Evolutionary conservation across 164 flowering plant species (phyloP), one percentile per base, ranked within the genome.

Genomic region (Vitis riparia): DNA sequence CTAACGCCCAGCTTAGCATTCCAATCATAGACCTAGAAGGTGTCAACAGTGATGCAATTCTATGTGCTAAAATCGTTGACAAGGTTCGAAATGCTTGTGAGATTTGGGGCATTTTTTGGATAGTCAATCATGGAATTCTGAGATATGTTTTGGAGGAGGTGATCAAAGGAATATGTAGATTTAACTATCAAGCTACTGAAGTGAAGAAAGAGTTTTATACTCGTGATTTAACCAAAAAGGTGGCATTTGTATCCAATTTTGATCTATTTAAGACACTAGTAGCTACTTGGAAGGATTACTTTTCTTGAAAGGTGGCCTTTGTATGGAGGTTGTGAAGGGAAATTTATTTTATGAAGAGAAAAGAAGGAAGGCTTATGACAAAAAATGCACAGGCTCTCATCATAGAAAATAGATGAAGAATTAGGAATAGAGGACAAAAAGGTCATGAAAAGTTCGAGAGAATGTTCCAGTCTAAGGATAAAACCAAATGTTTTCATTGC

Each of bases 51-150:
- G 76, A 72, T 17, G 37, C 71, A 52, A 50, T 7, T 19, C 47
- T 5, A 4, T 74, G 75, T 1, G 9, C 19, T 2, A 67, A 73
- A 60, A 69, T 81, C 3, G 67, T 81, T 0, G 75, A 72, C 2
- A 8, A 77, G 57, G 66, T 86, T 13, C 51, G 67, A 19, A n/a
- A 13, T 8, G 90, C 86, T 14, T 29, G 71, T 0, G 78, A 80
- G 59, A 67, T 14, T 0, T 81, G 84, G 80, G 88, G 88, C 8
- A 81, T 86, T 62, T 83, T 86, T 19, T 81, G 80, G 68, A 79
- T 82, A 62, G 56, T 81, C 44, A 81, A 81, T 64, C 90, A 84
- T 71, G 84, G 86, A 1, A 72, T 86, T 37, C 78, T 77, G 1
- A 1, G 2, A 2, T 49, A 17, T 1, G 69, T 80, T 2, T 4